phyloP scores from a whole-genome alignment of 202 grass and related monocot species.

The Musa balbisiana region DNA sequence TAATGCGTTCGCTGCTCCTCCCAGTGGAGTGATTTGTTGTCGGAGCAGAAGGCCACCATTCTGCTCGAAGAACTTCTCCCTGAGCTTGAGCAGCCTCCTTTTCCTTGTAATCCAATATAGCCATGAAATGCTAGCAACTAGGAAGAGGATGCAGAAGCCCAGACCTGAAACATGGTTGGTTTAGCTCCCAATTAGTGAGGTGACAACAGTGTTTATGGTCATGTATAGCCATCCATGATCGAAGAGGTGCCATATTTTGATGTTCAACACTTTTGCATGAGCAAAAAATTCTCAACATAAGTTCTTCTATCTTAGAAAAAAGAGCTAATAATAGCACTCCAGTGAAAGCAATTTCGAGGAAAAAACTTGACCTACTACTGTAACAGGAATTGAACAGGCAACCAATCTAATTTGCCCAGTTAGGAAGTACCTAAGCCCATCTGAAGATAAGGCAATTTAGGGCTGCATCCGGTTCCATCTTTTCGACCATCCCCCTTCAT shows the following conservation, averaged over 20 bases:
- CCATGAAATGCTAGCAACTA: neutral
- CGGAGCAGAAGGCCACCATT: neutral
- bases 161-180: neutral
- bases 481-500: neutral
- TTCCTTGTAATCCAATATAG: neutral
- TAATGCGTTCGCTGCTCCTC: neutral
- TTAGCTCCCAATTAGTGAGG: neutral
- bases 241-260: no score
- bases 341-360: no score
- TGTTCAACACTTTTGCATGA: no score
- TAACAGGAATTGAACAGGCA: no score
- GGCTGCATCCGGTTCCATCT: neutral
- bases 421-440: no score
- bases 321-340: no score
- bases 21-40: neutral
- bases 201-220: no score
- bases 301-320: no score
- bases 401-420: no score
- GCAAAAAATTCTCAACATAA: no score
- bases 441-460: neutral
- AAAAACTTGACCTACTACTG: no score
- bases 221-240: no score
- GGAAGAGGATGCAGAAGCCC: neutral
- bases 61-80: neutral
- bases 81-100: neutral